Conservation (phyloP, 768 basidiomycete genomes). For the Hysterangium stoloniferum region DNA sequence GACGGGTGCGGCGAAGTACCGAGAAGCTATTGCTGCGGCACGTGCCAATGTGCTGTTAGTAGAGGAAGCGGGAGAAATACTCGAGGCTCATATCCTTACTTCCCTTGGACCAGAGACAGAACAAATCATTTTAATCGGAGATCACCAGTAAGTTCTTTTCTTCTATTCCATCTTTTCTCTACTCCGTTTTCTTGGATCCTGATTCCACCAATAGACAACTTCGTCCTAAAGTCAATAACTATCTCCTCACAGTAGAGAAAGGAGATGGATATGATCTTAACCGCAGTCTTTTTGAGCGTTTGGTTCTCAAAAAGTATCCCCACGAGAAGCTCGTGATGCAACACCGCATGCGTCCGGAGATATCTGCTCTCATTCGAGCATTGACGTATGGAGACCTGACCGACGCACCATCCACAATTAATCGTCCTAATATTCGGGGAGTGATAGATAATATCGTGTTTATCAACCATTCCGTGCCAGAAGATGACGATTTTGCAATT, state of each 20-base stretch:
- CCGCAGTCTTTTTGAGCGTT: constrained; percentile 59
- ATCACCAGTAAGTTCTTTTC: constrained; percentile 67
- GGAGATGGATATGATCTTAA: constrained; percentile 62
- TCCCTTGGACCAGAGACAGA: constrained; percentile 38
- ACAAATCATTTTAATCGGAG: constrained; percentile 62
- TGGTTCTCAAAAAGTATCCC: constrained; percentile 54
- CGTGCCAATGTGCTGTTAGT: constrained; percentile 50
- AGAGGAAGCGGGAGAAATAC: constrained; percentile 67
- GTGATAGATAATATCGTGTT: constrained; percentile 56
- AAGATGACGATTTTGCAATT: constrained; percentile 38
- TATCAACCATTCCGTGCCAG: constrained; percentile 47
- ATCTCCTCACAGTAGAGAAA: constrained; percentile 57
- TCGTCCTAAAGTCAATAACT: constrained; percentile 65
- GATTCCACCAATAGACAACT: constrained; percentile 41
- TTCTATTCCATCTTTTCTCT: neutral
- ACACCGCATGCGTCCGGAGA: constrained; percentile 72
- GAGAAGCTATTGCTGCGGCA: constrained; percentile 36
- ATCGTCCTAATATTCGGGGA: constrained; percentile 46
- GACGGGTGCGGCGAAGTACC: constrained; percentile 59
- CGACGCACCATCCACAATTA: constrained; percentile 44
- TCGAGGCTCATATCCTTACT: constrained; percentile 60
- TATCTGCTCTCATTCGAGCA: constrained; percentile 49
- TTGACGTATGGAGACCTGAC: constrained; percentile 59
- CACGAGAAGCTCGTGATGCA: constrained; percentile 49
- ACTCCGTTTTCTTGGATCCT: neutral